Conservation (phyloP, 305 asterid genomes). For the Plantago rigida region DNA sequence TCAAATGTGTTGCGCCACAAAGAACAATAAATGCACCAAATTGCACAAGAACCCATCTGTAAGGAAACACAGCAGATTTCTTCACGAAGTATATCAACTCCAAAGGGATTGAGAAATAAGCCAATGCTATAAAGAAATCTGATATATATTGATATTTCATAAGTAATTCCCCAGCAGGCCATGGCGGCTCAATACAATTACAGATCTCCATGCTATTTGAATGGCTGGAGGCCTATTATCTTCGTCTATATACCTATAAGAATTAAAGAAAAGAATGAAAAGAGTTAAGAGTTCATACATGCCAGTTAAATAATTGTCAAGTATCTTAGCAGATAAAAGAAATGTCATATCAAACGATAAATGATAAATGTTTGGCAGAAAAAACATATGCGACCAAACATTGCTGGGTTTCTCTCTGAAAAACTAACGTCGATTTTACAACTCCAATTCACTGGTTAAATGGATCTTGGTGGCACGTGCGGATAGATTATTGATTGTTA, state of each 20-base stretch:
- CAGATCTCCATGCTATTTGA: constrained; percentile 58
- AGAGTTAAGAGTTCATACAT: constrained; percentile 5
- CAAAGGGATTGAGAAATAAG: constrained; percentile 90
- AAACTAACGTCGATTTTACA: too few species aligned
- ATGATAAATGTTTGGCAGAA: too few species aligned
- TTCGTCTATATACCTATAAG: constrained; percentile 36
- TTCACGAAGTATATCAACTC: constrained; percentile 89
- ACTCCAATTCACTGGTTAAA: too few species aligned
- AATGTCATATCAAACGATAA: too few species aligned
- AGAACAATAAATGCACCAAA: constrained; percentile 98
- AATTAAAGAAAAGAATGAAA: background rate
- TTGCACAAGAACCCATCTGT: constrained; percentile 98
- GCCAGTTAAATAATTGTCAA: background rate
- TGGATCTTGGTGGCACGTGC: too few species aligned
- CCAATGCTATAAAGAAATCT: constrained; percentile 91
- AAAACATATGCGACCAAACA: too few species aligned
- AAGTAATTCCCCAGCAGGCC: constrained; percentile 83
- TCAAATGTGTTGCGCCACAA: constrained; percentile 94
- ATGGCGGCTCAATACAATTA: constrained; percentile 83
- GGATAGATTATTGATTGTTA: too few species aligned
- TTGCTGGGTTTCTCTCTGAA: too few species aligned
- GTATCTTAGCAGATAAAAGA: background rate
- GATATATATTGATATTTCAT: constrained; percentile 91
- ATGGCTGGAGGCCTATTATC: constrained; percentile 20
- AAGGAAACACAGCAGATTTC: constrained; percentile 92